Conservation (phyloP, 2,329 filamentous ascomycete genomes). For the Trichoderma koningii region DNA sequence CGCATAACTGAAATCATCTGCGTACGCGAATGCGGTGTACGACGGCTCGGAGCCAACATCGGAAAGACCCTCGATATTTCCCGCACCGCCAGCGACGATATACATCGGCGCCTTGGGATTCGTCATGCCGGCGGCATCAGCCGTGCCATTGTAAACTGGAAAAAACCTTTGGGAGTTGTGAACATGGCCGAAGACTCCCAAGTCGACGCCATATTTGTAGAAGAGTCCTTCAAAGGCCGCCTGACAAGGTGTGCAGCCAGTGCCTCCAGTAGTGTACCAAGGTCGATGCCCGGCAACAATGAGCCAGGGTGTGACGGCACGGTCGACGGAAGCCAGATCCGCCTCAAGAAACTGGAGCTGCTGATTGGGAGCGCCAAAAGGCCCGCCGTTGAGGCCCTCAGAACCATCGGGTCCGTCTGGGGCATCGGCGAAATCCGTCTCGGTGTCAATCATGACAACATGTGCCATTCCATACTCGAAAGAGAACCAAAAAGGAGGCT, state of each 20-base stretch:
- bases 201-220: conserved; percentile 59
- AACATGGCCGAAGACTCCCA: conserved; percentile 59
- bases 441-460: conserved; percentile 41
- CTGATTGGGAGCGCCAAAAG: conserved; percentile 52
- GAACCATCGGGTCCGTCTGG: conserved; percentile 34
- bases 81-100: conserved; percentile 56
- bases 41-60: conserved; percentile 45
- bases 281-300: conserved; percentile 45
- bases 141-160: conserved; percentile 42
- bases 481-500: conserved; percentile 34
- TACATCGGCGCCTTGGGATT: conserved; percentile 40
- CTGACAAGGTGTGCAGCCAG: conserved; percentile 50
- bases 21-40: conserved; percentile 53
- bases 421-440: conserved; percentile 38
- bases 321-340: conserved; percentile 59
- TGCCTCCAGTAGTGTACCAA: conserved; percentile 49
- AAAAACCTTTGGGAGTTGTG: conserved; percentile 60
- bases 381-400: conserved; percentile 47
- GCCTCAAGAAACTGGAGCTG: conserved; percentile 58
- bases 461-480: conserved; percentile 38
- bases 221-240: conserved; percentile 55
- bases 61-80: conserved; percentile 57
- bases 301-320: conserved; percentile 52
- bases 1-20: conserved; percentile 55
- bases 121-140: conserved; percentile 42